phyloP scores from a whole-genome alignment of 2,329 filamentous ascomycete genomes.

The Fusarium decemcellulare region DNA sequence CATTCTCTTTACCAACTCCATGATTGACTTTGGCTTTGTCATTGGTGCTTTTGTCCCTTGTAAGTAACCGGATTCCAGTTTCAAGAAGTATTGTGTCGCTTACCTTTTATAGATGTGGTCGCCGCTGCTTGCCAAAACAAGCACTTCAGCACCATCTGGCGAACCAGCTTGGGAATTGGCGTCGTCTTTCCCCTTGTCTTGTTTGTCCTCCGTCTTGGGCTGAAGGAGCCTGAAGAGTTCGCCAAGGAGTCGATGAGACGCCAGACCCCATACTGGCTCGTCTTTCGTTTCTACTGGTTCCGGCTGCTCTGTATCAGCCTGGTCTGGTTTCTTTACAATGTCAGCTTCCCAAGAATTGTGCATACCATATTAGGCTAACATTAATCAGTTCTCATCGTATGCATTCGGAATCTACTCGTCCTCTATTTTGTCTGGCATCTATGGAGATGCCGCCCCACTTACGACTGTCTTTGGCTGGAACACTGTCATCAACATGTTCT shows the following conservation, averaged over 20 bases:
- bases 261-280: constrained; percentile 69
- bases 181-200: constrained; percentile 82
- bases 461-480: constrained; percentile 91
- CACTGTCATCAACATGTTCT: constrained; percentile 89
- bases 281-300: constrained; percentile 78
- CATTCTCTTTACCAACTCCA: constrained; percentile 89
- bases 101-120: constrained; percentile 57
- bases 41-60: constrained; percentile 82
- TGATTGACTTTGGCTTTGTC: constrained; percentile 89
- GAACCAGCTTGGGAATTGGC: constrained; percentile 83
- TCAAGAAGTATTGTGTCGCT: fast-evolving
- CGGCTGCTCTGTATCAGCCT: constrained; percentile 78
- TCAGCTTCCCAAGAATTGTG: constrained; percentile 49
- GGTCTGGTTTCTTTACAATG: constrained; percentile 90
- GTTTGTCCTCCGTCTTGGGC: constrained; percentile 78
- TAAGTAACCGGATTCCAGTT: constrained; percentile 30
- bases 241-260: constrained; percentile 77
- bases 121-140: constrained; percentile 69
- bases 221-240: constrained; percentile 86
- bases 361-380: not conserved
- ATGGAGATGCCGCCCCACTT: constrained; percentile 71
- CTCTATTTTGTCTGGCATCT: constrained; percentile 77
- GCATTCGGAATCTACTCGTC: constrained; percentile 89
- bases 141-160: constrained; percentile 84
- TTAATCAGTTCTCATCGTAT: constrained; percentile 78